phyloP scores from a whole-genome alignment of 495 filamentous ascomycete genomes.

The Gamarada debralockiae region DNA sequence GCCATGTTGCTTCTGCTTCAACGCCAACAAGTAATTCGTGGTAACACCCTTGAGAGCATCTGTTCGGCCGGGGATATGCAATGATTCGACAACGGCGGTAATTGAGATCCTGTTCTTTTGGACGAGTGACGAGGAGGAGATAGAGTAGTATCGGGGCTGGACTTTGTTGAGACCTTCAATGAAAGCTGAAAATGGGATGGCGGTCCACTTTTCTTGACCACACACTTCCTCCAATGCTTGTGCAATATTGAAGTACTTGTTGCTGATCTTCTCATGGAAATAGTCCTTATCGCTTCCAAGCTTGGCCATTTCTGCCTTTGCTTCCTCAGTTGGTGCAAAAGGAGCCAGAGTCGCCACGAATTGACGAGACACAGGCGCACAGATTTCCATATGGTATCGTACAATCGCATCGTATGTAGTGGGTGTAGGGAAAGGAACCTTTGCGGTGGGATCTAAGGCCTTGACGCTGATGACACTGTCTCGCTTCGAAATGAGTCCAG shows the following conservation, averaged over 20 bases:
- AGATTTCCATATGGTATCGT: conserved; percentile 97
- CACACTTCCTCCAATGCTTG: conserved; percentile 77
- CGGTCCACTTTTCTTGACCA: conserved; percentile 66
- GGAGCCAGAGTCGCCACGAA: conserved; percentile 82
- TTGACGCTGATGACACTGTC: conserved; percentile 86
- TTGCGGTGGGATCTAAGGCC: conserved; percentile 90
- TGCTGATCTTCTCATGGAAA: conserved; percentile 83
- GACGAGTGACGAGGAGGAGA: conserved; percentile 92
- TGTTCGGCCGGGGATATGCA: conserved; percentile 68
- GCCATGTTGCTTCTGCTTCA: conserved; percentile 96
- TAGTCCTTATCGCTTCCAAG: conserved; percentile 93
- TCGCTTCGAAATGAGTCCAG: conserved; percentile 71
- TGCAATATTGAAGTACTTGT: conserved; percentile 84
- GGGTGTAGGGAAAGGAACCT: conserved; percentile 95
- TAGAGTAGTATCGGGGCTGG: conserved; percentile 98
- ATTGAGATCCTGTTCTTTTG: conserved; percentile 93
- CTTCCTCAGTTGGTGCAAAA: conserved; percentile 81
- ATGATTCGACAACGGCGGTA: conserved; percentile 89
- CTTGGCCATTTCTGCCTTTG: conserved; percentile 82
- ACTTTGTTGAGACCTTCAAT: conserved; percentile 94
- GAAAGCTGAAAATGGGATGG: conserved; percentile 88
- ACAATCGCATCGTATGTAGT: conserved; percentile 93
- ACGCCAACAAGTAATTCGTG: conserved; percentile 93
- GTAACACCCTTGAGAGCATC: conserved; percentile 91
- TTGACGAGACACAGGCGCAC: conserved; percentile 92